Evolutionary conservation across 2,329 filamentous ascomycete genomes (phyloP), one percentile per base, ranked within the genome.

Genomic region (Colletotrichum somersetense): DNA sequence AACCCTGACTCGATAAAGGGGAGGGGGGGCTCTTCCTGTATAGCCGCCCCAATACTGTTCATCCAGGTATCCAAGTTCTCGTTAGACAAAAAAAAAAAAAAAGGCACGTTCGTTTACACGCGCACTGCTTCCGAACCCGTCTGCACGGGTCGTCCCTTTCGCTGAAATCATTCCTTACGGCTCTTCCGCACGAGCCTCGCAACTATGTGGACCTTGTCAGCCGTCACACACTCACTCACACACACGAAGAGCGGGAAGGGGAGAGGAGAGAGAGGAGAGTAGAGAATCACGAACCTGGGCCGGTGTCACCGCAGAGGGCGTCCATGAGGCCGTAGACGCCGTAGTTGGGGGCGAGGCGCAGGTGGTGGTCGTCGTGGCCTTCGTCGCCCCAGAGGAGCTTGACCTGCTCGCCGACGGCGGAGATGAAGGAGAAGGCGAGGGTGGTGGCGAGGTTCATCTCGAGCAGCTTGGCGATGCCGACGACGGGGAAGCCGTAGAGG

Each of bases 381-480:
- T 64, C 62, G 62, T 64, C 62, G n/a, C 62, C 62, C 62, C 62
- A 64, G 5, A 64, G 30, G 35, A 64, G 62, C 33, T 64, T 64
- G 35, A 64, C 11, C 35, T 64, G 62, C 48, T 64, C 62, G 16
- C 46, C 62, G 1, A 48, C 35, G 33, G 62, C 62, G 35, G 62
- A 64, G 12, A 64, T 35, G 35, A 64, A 33, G 10, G 62, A 64
- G 48, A 64, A 64, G 1, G 6, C 48, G 35, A 64, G 48, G 11
- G 62, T 55, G 33, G 62, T 23, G 33, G 35, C 46, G 23, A 64
- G 48, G 33, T 64, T 64, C 62, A 64, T 64, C 5, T 64, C 62
- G 35, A 64, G 33, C 14, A 64, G 23, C 35, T 16, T 64, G 4
- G 62, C 48, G 14, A 64, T 52, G 10, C 33, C 48, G 16, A 55